Percentiles rank a stretch among this genome's conserved stretches.
phyloP scores from a whole-genome alignment of 2,329 filamentous ascomycete species.

The Hymenoscyphus fraxineus region DNA sequence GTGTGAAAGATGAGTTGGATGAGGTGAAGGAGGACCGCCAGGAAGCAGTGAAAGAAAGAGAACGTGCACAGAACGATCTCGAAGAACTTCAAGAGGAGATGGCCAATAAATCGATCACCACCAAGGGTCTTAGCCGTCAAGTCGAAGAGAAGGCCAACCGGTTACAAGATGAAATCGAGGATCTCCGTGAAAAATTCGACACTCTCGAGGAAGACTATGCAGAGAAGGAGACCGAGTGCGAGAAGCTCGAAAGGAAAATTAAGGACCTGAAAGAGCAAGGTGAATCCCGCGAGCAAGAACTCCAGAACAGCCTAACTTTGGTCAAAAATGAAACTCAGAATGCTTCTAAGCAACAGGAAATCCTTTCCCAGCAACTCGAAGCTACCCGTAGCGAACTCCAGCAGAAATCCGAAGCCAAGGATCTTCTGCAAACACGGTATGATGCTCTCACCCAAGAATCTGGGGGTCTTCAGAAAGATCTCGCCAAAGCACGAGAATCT shows the following conservation, averaged over 20 bases:
- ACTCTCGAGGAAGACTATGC: conserved; percentile 42
- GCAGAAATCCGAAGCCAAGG: conserved; percentile 60
- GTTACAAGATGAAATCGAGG: conserved; percentile 63
- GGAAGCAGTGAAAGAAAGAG: conserved; percentile 51
- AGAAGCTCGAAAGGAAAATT: conserved; percentile 42
- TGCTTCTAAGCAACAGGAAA: conserved; percentile 14
- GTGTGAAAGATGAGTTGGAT: conserved; percentile 51
- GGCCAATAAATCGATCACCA: conserved; percentile 73
- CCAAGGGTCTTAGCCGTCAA: conserved; percentile 70
- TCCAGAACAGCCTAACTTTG: conserved; percentile 42
- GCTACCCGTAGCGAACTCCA: conserved; percentile 32
- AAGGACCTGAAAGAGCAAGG: conserved; percentile 32
- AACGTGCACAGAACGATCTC: conserved; percentile 55
- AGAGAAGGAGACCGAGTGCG: conserved; percentile 40
- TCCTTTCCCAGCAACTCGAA: conserved; percentile 37
- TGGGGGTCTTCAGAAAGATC: conserved; percentile 60
- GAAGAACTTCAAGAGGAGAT: conserved; percentile 72
- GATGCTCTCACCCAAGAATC: conserved; percentile 65
- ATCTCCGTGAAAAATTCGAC: conserved; percentile 43
- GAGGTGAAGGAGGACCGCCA: conserved; percentile 53
- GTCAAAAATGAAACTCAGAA: conserved; percentile 23
- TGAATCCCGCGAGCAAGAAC: conserved; percentile 30
- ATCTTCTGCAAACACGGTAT: conserved; percentile 64
- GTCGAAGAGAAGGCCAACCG: conserved; percentile 66
- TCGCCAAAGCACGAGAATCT: conserved; percentile 44